phyloP scores from a whole-genome alignment of 148 eudicot species.

The Cornus controversa region DNA sequence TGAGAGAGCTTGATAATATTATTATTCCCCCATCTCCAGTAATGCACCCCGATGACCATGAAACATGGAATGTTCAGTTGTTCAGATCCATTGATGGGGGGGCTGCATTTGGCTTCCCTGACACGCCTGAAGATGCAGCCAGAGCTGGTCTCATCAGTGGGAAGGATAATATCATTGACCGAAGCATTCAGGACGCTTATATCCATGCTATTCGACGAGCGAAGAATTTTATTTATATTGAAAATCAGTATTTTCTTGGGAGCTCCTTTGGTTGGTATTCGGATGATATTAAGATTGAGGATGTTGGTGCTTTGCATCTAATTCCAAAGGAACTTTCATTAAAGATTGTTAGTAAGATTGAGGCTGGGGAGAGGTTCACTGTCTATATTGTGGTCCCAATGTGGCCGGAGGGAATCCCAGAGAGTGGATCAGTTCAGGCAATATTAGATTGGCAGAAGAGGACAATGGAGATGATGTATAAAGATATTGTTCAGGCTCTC shows the following conservation, averaged over 20 bases:
- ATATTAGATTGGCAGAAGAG: slow-evolving; percentile 72
- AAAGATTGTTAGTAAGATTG: slow-evolving; percentile 72
- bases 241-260: slow-evolving; percentile 80
- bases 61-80: slow-evolving; percentile 79
- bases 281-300: slow-evolving; percentile 48
- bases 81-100: slow-evolving; percentile 86
- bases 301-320: slow-evolving; percentile 63
- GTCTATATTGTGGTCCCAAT: slow-evolving; percentile 70
- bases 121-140: slow-evolving; percentile 78
- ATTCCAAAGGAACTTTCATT: slow-evolving; percentile 76
- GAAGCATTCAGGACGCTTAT: slow-evolving; percentile 83
- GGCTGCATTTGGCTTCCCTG: slow-evolving; percentile 84
- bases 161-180: slow-evolving; percentile 69
- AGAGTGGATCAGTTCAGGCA: slow-evolving; percentile 75
- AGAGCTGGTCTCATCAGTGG: slow-evolving; percentile 76
- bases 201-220: slow-evolving; percentile 79
- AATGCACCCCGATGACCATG: slow-evolving; percentile 60
- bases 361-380: slow-evolving; percentile 67
- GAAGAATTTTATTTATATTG: slow-evolving; percentile 65
- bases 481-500: slow-evolving; percentile 56
- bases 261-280: slow-evolving; percentile 57
- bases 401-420: slow-evolving; percentile 83
- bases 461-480: slow-evolving; percentile 75
- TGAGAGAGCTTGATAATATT: slow-evolving; percentile 58
- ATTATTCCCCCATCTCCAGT: slow-evolving; percentile 74